Evolutionary conservation across 768 basidiomycete genomes (phyloP).

Genomic region (Xerocomus spinulosus): DNA sequence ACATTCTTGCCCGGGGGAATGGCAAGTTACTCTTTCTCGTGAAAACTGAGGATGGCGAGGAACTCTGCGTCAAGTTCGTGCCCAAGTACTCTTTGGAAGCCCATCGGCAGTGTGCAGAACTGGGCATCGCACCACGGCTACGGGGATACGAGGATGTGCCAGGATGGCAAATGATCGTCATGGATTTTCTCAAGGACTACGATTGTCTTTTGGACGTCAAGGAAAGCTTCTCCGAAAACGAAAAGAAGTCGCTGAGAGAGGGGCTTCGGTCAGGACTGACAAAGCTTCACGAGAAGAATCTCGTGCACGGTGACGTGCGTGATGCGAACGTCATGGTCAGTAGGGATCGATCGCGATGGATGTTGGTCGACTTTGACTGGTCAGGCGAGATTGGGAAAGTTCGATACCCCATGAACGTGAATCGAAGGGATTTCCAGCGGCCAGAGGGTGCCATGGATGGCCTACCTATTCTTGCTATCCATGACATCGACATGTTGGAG

Average conservation of each 20-base stretch:
- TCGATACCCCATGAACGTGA: slow-evolving; percentile 21
- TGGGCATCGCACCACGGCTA: slow-evolving; percentile 20
- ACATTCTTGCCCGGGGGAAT: background rate
- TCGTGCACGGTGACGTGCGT: background rate
- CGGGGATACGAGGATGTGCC: slow-evolving; percentile 20
- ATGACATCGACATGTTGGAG: background rate
- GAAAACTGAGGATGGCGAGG: background rate
- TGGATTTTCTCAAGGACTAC: slow-evolving; percentile 26
- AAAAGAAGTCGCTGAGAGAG: background rate
- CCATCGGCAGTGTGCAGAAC: background rate
- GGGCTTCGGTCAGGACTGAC: background rate
- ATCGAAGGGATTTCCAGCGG: background rate
- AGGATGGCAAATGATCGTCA: slow-evolving; percentile 33
- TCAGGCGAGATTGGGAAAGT: slow-evolving; percentile 17
- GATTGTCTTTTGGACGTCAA: background rate
- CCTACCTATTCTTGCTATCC: background rate
- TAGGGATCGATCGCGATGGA: background rate
- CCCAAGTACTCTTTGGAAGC: background rate
- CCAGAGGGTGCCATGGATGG: background rate
- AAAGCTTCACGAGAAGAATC: background rate
- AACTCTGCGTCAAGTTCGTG: background rate
- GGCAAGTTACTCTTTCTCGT: background rate
- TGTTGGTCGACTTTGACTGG: slow-evolving; percentile 28
- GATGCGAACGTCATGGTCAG: background rate
- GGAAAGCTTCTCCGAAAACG: background rate